Conservation (phyloP, 768 basidiomycete species). For the Auricularia sp. region DNA sequence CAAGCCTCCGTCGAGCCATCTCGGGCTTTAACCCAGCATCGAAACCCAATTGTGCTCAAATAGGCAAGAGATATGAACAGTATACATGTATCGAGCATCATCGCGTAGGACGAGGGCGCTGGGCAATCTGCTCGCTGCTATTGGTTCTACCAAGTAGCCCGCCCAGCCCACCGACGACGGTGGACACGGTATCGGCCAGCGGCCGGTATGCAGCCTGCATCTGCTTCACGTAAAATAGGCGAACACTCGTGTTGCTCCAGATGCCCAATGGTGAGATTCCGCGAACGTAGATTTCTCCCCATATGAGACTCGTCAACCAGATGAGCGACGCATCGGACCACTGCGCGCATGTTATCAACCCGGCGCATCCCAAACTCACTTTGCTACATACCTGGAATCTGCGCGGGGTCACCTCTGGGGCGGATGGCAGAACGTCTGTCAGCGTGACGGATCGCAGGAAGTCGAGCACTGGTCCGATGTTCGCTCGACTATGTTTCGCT, state of each 20-base stretch:
- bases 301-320: conserved; percentile 88
- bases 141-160: conserved; percentile 25
- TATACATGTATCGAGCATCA: background rate
- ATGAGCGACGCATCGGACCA: conserved; percentile 89
- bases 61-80: background rate
- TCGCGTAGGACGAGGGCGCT: background rate
- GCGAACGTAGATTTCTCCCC: conserved; percentile 92
- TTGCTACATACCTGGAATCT: conserved; percentile 56
- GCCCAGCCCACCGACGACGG: conserved; percentile 70
- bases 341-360: conserved; percentile 28
- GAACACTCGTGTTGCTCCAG: conserved; percentile 85
- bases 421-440: conserved; percentile 62
- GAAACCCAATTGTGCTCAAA: background rate
- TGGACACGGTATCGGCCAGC: conserved; percentile 69
- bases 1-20: too few relatives aligned
- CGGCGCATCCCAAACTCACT: conserved; percentile 1
- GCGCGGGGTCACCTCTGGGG: conserved; percentile 54
- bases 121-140: background rate
- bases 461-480: conserved; percentile 56
- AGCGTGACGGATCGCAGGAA: conserved; percentile 64
- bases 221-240: conserved; percentile 87
- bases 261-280: conserved; percentile 80
- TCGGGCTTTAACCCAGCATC: too few relatives aligned
- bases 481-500: conserved; percentile 50
- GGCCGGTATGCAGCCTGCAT: conserved; percentile 58